Base-by-base conservation (phyloP, 2,329 filamentous ascomycete genomes). In the Spiromastix sp. region DNA sequence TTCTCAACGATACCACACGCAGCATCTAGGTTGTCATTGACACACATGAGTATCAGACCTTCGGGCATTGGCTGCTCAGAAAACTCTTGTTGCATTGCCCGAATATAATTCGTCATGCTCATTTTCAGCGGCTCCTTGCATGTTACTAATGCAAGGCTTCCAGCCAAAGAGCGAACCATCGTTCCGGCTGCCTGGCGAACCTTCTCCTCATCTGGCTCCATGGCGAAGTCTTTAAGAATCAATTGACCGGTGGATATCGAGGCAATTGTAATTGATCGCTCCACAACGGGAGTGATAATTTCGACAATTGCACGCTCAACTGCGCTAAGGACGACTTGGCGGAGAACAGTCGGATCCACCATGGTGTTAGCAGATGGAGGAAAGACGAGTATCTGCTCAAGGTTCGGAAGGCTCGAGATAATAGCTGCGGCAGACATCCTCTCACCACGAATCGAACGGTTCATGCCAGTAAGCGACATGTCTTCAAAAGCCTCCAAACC, bases 81-180 rank as follows among this genome's bases (percentile, higher is more conserved):
- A 26, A 74, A 63, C 33, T 74, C 72, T 38, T 72, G 67, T 35
- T 85, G 81, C 36, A 85, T 78, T 24, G 93, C 72, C n/a, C 91
- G 81, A 57, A 98, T 86, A 54, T 96, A 93, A 61, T 96, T 98
- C 36, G 83, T 93, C 60, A 98, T 93, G 62, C 93, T 96, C 58
- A 93, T 91, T 41, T 91, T 79, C 11, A 98, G 70, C 11, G 91
- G 91, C 57, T 98, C 91, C 60, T 96, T 98, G 55, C 87, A 96
- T 3, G 91, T 98, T n/a, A 98, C 91, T 20, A 95, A 72, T 10
- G 91, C 91, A 37, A 98, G 71, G 51, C 86, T 94, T 25, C 91
- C 91, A 16, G 91, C 89, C 17, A 94, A 83, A 33, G 87, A 81
- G 60, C 94, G 91, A 30, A 94, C 91, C 77, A 96, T 93, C 43